These are phyloP conservation scores for Brassica incana DNA, from an alignment of 345 rosid genomes.

Conservation along the genomic window DNA sequence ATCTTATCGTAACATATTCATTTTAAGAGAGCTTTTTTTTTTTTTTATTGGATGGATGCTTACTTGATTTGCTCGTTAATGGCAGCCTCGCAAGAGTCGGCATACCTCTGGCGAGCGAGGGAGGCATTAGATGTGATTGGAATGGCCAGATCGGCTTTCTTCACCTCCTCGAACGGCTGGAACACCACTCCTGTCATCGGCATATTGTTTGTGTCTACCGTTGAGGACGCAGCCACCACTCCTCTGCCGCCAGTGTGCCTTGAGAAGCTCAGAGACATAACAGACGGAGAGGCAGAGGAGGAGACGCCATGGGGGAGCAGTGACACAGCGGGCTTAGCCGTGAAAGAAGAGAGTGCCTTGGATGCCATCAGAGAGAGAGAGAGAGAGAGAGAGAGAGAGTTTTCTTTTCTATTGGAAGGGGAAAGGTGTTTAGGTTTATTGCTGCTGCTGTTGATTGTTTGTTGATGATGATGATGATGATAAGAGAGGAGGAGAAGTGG, in stretches of 20 bases:
- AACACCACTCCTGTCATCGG: slow-evolving; percentile 65
- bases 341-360: slow-evolving; percentile 21
- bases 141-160: slow-evolving; percentile 54
- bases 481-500: not conserved
- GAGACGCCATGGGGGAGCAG: slow-evolving; percentile 19
- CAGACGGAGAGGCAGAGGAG: slow-evolving; percentile 15
- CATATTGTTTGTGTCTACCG: slow-evolving; percentile 29
- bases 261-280: slow-evolving; percentile 10
- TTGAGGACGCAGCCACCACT: slow-evolving; percentile 38
- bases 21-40: no score
- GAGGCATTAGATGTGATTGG: slow-evolving; percentile 55
- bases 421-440: not conserved
- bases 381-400: not conserved
- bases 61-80: slow-evolving; percentile 92
- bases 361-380: slow-evolving; percentile 20
- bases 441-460: not conserved
- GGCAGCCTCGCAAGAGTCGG: slow-evolving; percentile 56
- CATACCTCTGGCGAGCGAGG: slow-evolving; percentile 65
- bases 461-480: not conserved
- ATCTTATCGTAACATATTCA: not conserved
- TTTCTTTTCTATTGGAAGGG: not conserved
- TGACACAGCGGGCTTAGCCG: slow-evolving; percentile 12
- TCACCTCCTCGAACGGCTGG: slow-evolving; percentile 77
- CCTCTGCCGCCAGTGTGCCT: slow-evolving; percentile 15
- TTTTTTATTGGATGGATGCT: not conserved